phyloP scores from a whole-genome alignment of 805 yeast species.

The Monosporozyma siamensis region DNA sequence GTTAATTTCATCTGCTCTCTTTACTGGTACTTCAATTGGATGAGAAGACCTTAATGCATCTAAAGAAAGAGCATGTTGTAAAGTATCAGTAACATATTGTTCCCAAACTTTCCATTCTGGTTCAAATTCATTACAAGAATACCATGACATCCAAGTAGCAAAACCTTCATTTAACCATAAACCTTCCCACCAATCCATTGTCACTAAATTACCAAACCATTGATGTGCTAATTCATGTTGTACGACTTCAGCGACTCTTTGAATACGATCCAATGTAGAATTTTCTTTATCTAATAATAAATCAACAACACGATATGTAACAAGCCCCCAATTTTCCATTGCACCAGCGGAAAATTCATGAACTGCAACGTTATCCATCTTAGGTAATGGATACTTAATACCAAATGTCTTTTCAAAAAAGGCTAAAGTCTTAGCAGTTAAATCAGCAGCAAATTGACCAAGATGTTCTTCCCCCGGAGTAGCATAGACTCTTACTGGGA shows the following conservation, averaged over 20 bases:
- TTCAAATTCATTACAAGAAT: slow-evolving; percentile 61
- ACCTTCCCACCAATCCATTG: slow-evolving; percentile 92
- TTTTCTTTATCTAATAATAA: slow-evolving; percentile 61
- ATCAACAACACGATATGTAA: slow-evolving; percentile 72
- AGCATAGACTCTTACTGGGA: slow-evolving; percentile 74
- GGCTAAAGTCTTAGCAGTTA: slow-evolving; percentile 64
- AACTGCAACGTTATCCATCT: slow-evolving; percentile 72
- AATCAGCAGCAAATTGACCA: slow-evolving; percentile 64
- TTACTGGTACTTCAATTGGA: slow-evolving; percentile 77
- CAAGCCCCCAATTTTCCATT: slow-evolving; percentile 80
- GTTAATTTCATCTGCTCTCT: slow-evolving; percentile 67
- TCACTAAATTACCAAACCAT: slow-evolving; percentile 85
- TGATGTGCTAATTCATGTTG: slow-evolving; percentile 88
- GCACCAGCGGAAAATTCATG: slow-evolving; percentile 84
- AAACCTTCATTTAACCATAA: slow-evolving; percentile 84
- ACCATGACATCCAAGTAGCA: slow-evolving; percentile 90
- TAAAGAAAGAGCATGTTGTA: slow-evolving; percentile 63
- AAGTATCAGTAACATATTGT: slow-evolving; percentile 65
- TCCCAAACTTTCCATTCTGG: slow-evolving; percentile 89
- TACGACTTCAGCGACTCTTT: slow-evolving; percentile 76
- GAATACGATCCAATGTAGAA: slow-evolving; percentile 54
- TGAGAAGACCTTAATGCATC: slow-evolving; percentile 79
- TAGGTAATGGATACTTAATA: slow-evolving; percentile 70
- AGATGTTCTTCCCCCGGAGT: slow-evolving; percentile 67
- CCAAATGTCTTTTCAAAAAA: slow-evolving; percentile 68